phyloP scores from a whole-genome alignment of 257 asterid genomes.

The Anisodus tanguticus region DNA sequence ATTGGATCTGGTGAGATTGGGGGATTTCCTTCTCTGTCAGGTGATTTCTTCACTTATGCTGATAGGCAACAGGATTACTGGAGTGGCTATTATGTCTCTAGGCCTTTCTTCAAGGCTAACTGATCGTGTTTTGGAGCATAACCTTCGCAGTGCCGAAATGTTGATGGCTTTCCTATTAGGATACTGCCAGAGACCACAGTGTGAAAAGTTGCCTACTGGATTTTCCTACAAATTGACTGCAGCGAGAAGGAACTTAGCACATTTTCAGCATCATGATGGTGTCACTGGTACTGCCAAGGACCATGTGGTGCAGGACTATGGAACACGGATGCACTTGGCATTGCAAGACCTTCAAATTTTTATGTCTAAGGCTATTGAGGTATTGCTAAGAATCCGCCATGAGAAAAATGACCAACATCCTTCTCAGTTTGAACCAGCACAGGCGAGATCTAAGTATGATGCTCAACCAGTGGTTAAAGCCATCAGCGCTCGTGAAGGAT shows the following conservation, averaged over 20 bases:
- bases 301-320: slow-evolving; percentile 92
- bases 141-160: slow-evolving; percentile 92
- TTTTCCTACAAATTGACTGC: slow-evolving; percentile 85
- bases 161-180: slow-evolving; percentile 92
- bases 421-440: slow-evolving; percentile 86
- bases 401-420: slow-evolving; percentile 81
- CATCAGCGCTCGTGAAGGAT: slow-evolving; percentile 76
- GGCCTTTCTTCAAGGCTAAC: slow-evolving; percentile 99
- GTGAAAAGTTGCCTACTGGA: slow-evolving; percentile 85
- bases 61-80: slow-evolving; percentile 96
- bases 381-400: slow-evolving; percentile 79
- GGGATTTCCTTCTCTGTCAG: slow-evolving; percentile 93
- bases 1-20: slow-evolving; percentile 84
- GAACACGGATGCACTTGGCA: slow-evolving; percentile 89
- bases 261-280: slow-evolving; percentile 98
- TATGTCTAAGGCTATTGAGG: slow-evolving; percentile 88
- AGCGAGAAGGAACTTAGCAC: slow-evolving; percentile 92
- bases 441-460: slow-evolving; percentile 79
- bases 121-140: slow-evolving; percentile 92
- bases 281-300: slow-evolving; percentile 98
- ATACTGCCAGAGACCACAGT: slow-evolving; percentile 79
- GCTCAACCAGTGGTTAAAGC: slow-evolving; percentile 76
- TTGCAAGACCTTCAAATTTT: slow-evolving; percentile 84
- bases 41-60: slow-evolving; percentile 95
- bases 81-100: slow-evolving; percentile 98